Base-by-base conservation (phyloP, 139 green algal species). In the Penium margaritaceum region DNA sequence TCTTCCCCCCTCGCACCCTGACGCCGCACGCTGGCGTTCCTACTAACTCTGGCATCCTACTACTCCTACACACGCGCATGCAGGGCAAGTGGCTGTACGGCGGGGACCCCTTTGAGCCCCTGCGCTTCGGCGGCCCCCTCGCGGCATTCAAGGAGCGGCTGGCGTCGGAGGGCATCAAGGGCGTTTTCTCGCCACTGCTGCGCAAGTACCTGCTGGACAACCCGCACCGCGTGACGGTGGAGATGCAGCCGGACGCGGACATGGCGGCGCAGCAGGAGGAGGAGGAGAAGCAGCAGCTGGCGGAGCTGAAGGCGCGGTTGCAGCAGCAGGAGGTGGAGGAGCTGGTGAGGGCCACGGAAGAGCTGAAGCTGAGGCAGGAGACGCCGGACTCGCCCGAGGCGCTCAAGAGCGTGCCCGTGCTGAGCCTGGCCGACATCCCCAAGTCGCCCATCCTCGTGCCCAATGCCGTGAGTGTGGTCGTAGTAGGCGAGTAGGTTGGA, bases 51-150 rank as follows among this genome's bases (percentile, higher is more conserved):
- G n/a, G n/a, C n/a, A n/a, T n/a, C n/a, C n/a, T n/a, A n/a, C n/a
- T n/a, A n/a, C n/a, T n/a, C n/a, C n/a, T n/a, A n/a, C n/a, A n/a
- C n/a, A n/a, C n/a, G n/a, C n/a, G n/a, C n/a, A n/a, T n/a, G n/a
- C n/a, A n/a, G n/a, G 83, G 82, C 53, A 84, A 90, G 33, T 99
- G 94, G 94, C 91, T 98, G 77, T 99, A 99, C 71, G 91, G 95
- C 75, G 78, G 84, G 5, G 91, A 97, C 85, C 94, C 94, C 36
- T 90, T 96, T 77, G 74, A 88, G 76, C 87, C 89, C 35, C 87
- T 98, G 62, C 84, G 91, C 76, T 98, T 93, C 89, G 86, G 91
- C 75, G 87, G 89, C 19, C 87, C 90, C 4, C 89, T 98, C 53
- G 66, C 77, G 21, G 64, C 77, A 53, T 92, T 97, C 88, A 98